Percentiles rank a stretch among this genome's conserved stretches.
phyloP scores from a whole-genome alignment of 2,329 filamentous ascomycete species.

The Teratosphaeria destructans region DNA sequence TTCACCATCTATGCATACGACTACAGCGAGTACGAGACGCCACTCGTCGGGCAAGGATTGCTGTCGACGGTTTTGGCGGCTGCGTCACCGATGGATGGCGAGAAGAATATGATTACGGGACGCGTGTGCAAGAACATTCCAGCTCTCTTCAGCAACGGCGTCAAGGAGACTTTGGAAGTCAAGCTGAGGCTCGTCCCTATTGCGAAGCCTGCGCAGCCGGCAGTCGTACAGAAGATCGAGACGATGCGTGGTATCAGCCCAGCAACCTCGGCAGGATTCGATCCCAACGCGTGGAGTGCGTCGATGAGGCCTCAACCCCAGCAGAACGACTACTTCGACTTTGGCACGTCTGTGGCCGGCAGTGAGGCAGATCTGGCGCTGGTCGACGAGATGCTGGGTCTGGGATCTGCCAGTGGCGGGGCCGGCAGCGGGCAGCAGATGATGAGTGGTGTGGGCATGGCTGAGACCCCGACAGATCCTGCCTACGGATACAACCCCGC shows the following conservation, averaged over 20 bases:
- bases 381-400: conserved; percentile 23
- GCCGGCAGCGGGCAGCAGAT: conserved; percentile 12
- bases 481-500: conserved; percentile 22
- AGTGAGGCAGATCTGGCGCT: conserved; percentile 13
- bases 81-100: conserved; percentile 50
- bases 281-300: conserved; percentile 66
- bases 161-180: conserved; percentile 84
- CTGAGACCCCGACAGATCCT: conserved; percentile 23
- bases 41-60: conserved; percentile 91
- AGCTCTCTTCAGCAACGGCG: conserved; percentile 71
- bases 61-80: conserved; percentile 69
- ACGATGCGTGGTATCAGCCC: conserved; percentile 50
- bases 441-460: conserved; percentile 17
- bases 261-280: conserved; percentile 49
- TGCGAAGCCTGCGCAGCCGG: conserved; percentile 50
- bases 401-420: conserved; percentile 12
- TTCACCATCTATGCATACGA: conserved; percentile 97
- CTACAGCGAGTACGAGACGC: conserved; percentile 88
- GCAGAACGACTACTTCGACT: conserved; percentile 19
- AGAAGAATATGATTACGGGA: conserved; percentile 70
- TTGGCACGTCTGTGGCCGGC: conserved; percentile 8
- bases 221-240: conserved; percentile 52
- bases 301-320: conserved; percentile 53
- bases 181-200: conserved; percentile 78
- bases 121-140: conserved; percentile 79